Base-by-base conservation (phyloP, 2,329 filamentous ascomycete species). In the Helotiales sp. region DNA sequence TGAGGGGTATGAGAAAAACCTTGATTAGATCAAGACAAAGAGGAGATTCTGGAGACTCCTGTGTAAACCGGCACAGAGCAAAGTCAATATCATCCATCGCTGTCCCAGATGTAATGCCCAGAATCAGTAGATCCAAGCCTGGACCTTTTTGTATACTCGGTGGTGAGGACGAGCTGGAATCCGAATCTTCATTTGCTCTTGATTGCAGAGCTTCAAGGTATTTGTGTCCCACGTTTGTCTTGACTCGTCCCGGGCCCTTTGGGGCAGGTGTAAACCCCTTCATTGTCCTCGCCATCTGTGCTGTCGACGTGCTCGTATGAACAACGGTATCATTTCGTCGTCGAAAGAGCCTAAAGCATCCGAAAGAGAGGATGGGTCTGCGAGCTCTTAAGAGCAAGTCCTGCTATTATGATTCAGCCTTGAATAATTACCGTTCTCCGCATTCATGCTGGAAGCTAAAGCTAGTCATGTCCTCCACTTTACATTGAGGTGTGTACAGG, bases 31-130 rank as follows among this genome's bases (percentile, higher is more conserved):
- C 69, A 25, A 71, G 55, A 50, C 60, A 60, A 3, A 71, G 33
- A 7, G 66, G 58, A 17, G 66, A 60, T 38, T 70, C 69, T n/a
- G 69, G 68, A 4, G 60, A 63, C n/a, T 67, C 68, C 53, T 71
- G 69, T 7, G 67, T 71, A 55, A 68, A 70, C 22, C 67, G 67
- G 55, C 69, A 70, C 5, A 71, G 58, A 2, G 69, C 69, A 57
- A 70, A 70, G 47, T 71, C 69, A 54, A 71, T 70, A 38, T 70
- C 69, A 51, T 69, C 64, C 68, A 71, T 71, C 22, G 68, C 65
- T 27, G 68, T 69, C 1, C 69, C 69, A 50, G 64, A 67, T 6
- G 67, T 70, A 10, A 71, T 58, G 5, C 69, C 69, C 9, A 71
- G 62, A 30, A 71, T 64, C 57, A 68, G 52, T n/a, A 71, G 52